These are phyloP conservation scores for Neurospora sp. DNA, from an alignment of 495 filamentous ascomycete species.

Conservation along the genomic window DNA sequence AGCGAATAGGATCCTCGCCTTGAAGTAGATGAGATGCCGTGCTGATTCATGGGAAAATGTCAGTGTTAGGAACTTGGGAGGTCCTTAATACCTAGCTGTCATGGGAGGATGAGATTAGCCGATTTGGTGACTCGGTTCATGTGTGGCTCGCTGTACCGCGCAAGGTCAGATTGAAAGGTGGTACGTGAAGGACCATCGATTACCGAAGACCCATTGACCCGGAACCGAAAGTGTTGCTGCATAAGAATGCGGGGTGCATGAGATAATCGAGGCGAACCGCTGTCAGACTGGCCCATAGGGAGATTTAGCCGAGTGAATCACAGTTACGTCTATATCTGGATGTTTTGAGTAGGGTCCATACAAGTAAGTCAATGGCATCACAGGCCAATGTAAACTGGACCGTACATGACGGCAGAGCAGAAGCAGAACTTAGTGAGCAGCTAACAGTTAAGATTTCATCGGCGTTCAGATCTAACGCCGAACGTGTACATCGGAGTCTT, in stretches of 20 bases:
- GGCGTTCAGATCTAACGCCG: neutral
- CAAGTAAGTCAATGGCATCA: too few relatives aligned
- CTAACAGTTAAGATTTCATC: neutral
- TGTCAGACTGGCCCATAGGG: neutral
- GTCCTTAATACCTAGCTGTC: neutral
- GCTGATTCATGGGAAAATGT: neutral
- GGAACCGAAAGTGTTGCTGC: neutral
- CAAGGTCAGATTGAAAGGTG: neutral
- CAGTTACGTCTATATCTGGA: neutral
- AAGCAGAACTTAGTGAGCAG: neutral
- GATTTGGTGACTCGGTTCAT: neutral
- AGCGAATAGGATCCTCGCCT: slow-evolving; percentile 17
- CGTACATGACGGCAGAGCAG: neutral
- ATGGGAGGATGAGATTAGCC: neutral
- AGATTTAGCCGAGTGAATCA: neutral
- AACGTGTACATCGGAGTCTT: neutral
- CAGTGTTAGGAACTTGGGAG: neutral
- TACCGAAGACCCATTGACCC: neutral
- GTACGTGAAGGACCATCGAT: neutral
- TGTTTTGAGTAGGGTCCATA: too few relatives aligned
- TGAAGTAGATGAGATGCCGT: neutral
- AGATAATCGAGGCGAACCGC: neutral
- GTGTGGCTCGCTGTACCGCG: too few relatives aligned
- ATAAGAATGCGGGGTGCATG: neutral
- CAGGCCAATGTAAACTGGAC: too few relatives aligned